phyloP scores from a whole-genome alignment of 805 yeast genomes.

The Yarrowia osloensis region DNA sequence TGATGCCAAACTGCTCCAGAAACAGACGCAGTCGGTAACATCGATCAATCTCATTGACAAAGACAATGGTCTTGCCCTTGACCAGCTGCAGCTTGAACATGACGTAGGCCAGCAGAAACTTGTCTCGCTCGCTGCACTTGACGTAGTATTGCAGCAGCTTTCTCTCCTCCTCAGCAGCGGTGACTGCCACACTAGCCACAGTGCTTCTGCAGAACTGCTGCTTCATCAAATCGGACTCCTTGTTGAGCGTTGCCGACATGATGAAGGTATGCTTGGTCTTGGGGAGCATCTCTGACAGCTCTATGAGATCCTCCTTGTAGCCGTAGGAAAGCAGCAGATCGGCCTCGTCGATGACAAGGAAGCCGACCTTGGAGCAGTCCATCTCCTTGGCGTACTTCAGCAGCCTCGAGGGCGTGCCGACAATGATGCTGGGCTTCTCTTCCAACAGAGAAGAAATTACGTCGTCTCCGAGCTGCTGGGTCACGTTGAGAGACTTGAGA shows the following conservation, averaged over 20 bases:
- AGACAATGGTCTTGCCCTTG: slow-evolving; percentile 85
- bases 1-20: slow-evolving; percentile 91
- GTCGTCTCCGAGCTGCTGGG: slow-evolving; percentile 64
- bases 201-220: slow-evolving; percentile 64
- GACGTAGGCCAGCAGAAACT: slow-evolving; percentile 85
- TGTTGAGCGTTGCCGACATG: slow-evolving; percentile 94
- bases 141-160: slow-evolving; percentile 84
- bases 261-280: slow-evolving; percentile 82
- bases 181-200: slow-evolving; percentile 45
- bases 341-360: slow-evolving; percentile 90
- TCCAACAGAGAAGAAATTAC: slow-evolving; percentile 70
- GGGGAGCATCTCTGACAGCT: slow-evolving; percentile 65
- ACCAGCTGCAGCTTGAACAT: slow-evolving; percentile 84
- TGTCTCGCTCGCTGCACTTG: slow-evolving; percentile 84
- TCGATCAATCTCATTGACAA: slow-evolving; percentile 93
- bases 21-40: slow-evolving; percentile 90
- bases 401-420: slow-evolving; percentile 85
- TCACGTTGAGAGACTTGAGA: slow-evolving; percentile 63
- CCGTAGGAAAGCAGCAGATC: slow-evolving; percentile 90
- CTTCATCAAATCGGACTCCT: slow-evolving; percentile 78
- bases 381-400: slow-evolving; percentile 52
- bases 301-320: slow-evolving; percentile 77
- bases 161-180: slow-evolving; percentile 54
- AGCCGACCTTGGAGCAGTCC: slow-evolving; percentile 59
- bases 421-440: slow-evolving; percentile 75